These are phyloP conservation scores for Naganishia sp. DNA, from an alignment of 1,284 basidiomycete genomes.

Conservation along the genomic window DNA sequence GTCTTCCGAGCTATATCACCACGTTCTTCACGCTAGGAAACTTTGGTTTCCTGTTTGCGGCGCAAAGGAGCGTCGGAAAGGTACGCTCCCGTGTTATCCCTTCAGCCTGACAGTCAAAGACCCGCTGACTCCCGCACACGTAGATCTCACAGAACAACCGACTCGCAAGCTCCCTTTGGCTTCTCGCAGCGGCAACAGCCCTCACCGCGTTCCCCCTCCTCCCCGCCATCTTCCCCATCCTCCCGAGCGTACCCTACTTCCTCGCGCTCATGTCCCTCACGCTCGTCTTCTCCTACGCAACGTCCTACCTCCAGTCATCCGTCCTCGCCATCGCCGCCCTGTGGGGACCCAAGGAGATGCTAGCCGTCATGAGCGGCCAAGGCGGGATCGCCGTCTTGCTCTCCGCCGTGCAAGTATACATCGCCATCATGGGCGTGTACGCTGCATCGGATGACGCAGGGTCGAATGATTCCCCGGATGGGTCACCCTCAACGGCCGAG, in stretches of 20 bases:
- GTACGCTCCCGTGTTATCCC: conserved; percentile 35
- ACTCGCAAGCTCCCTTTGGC: conserved; percentile 43
- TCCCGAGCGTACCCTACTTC: conserved; percentile 42
- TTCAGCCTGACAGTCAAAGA: neutral
- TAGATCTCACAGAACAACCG: conserved; percentile 44
- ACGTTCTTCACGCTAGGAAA: conserved; percentile 51
- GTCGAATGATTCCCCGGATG: conserved; percentile 8
- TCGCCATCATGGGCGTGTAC: conserved; percentile 43
- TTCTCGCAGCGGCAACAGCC: conserved; percentile 40
- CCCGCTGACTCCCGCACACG: conserved; percentile 18
- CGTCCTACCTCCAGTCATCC: conserved; percentile 50
- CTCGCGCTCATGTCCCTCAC: conserved; percentile 41
- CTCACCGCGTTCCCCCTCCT: conserved; percentile 47
- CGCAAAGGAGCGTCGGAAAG: conserved; percentile 46
- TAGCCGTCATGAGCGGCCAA: conserved; percentile 54
- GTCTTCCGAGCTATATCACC: conserved; percentile 47
- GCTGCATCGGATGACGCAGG: conserved; percentile 3
- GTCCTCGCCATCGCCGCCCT: conserved; percentile 48
- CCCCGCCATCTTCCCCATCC: conserved; percentile 42
- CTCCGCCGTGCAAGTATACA: conserved; percentile 45
- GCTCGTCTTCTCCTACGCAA: conserved; percentile 43
- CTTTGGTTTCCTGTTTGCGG: conserved; percentile 50
- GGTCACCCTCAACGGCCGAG: conserved; percentile 20
- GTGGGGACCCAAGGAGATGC: conserved; percentile 46
- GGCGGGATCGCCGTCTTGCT: conserved; percentile 53